Evolutionary conservation across 176 grass and related monocot species (phyloP).

Genomic region (Triticum monococcum): DNA sequence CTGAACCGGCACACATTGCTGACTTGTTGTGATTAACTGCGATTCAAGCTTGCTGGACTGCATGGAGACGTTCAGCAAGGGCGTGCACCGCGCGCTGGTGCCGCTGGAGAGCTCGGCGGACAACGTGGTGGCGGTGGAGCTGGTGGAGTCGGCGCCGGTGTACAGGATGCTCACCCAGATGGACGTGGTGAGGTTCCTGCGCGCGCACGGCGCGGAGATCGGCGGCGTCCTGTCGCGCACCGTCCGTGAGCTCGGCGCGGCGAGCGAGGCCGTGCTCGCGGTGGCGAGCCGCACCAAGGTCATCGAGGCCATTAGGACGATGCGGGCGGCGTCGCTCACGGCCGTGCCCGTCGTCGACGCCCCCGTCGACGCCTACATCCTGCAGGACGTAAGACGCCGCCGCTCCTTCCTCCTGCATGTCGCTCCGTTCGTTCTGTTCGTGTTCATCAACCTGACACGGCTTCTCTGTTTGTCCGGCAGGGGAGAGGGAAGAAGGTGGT

Average conservation of each 20-base stretch:
- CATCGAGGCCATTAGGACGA: conserved; percentile 60
- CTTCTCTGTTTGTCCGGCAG: conserved; percentile 24
- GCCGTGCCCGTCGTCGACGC: conserved; percentile 81
- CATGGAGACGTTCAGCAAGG: conserved; percentile 92
- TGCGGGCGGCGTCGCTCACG: conserved; percentile 60
- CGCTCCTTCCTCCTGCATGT: neutral
- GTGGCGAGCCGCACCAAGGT: conserved; percentile 46
- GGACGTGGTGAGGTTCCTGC: conserved; percentile 78
- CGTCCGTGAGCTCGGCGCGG: conserved; percentile 54
- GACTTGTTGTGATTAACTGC: neutral
- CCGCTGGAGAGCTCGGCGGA: conserved; percentile 68
- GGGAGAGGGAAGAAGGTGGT: conserved; percentile 62
- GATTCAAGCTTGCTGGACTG: conserved; percentile 64
- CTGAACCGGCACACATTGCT: neutral
- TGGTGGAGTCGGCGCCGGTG: conserved; percentile 60
- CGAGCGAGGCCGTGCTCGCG: conserved; percentile 58
- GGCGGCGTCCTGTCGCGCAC: conserved; percentile 50
- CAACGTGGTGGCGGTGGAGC: conserved; percentile 51
- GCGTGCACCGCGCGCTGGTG: conserved; percentile 82
- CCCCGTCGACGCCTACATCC: neutral
- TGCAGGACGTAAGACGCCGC: conserved; percentile 41
- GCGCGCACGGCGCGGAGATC: conserved; percentile 38
- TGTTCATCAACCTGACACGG: neutral
- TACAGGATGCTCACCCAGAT: conserved; percentile 93
- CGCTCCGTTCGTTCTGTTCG: neutral